Conservation (phyloP, 164 flowering plant species). For the Platanus orientalis region DNA sequence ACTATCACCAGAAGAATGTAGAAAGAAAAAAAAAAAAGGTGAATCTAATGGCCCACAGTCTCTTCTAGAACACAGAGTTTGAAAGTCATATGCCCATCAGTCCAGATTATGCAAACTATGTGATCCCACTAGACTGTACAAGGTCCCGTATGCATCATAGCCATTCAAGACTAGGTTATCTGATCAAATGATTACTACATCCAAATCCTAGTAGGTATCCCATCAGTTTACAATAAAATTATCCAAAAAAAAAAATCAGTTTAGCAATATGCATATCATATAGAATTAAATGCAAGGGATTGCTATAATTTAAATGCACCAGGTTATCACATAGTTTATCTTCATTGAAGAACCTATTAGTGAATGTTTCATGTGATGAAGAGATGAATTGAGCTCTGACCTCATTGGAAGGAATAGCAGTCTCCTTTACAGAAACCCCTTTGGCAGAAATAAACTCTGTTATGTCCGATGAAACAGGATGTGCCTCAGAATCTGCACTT, state of each 20-base stretch:
- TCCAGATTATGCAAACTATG: neutral
- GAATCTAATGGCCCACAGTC: neutral
- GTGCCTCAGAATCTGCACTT: slow-evolving; percentile 10
- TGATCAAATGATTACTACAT: too few relatives aligned
- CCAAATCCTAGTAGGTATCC: too few relatives aligned
- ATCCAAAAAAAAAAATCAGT: too few relatives aligned
- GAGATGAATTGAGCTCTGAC: slow-evolving; percentile 17
- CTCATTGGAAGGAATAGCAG: slow-evolving; percentile 19
- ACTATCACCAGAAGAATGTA: too few relatives aligned
- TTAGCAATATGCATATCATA: too few relatives aligned
- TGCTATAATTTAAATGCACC: neutral
- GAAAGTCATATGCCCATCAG: neutral
- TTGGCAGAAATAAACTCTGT: neutral
- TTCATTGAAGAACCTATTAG: neutral
- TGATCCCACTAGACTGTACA: neutral
- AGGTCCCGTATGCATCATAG: too few relatives aligned
- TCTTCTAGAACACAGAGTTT: neutral
- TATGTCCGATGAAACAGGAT: slow-evolving; percentile 9
- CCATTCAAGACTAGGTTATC: too few relatives aligned
- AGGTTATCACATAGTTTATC: neutral
- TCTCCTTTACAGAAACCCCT: slow-evolving; percentile 12
- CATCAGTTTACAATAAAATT: too few relatives aligned
- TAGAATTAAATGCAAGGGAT: too few relatives aligned
- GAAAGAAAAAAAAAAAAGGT: too few relatives aligned
- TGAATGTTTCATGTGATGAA: neutral